Base-by-base conservation (phyloP, 495 filamentous ascomycete genomes). In the Aspergillus sclerotiicarbonarius region DNA sequence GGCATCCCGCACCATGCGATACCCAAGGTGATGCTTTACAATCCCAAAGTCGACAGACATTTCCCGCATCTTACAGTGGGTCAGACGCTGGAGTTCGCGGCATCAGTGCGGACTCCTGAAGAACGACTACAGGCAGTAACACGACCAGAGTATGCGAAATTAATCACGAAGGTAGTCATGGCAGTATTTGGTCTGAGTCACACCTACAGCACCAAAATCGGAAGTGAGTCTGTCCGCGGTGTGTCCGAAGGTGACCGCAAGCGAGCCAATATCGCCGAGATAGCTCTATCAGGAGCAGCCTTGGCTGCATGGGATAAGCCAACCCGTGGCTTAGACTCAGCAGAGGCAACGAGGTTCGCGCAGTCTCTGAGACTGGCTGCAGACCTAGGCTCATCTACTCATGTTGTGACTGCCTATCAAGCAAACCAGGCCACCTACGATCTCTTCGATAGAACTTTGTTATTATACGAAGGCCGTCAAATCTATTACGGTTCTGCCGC, bases 71-170 rank as follows among this genome's bases (percentile, higher is more conserved):
- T 54, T 2, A 49, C 50, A 18, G 57, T 59, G 31, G 51, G 51
- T 0, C 43, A 59, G 31, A 59, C 51, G 15, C 29, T 59, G 6
- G 50, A 59, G n/a, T 59, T 59, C 43, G 57, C 57, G 4, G 45
- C 30, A 25, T 32, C 46, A 6, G 20, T 21, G 13, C 46, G 46
- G 20, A 49, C 46, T 2, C 10, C 20, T n/a, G 25, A 20, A 30
- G n/a, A 49, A 10, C 29, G 49, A 20, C 12, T 33, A 44, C 8
- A 53, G 43, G 12, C 20, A 16, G 5, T 25, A 31, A 20, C 44
- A 6, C 57, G 51, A 0, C 33, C 39, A 15, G 43, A 54, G 35
- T 59, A 35, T 16, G 51, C 51, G 12, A 39, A 31, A 12, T 6
- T 48, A 21, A 13, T 30, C 18, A 37, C 43, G 5, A 29, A 59